phyloP scores from a whole-genome alignment of 441 rosid genomes.

The Mallotus japonicus region DNA sequence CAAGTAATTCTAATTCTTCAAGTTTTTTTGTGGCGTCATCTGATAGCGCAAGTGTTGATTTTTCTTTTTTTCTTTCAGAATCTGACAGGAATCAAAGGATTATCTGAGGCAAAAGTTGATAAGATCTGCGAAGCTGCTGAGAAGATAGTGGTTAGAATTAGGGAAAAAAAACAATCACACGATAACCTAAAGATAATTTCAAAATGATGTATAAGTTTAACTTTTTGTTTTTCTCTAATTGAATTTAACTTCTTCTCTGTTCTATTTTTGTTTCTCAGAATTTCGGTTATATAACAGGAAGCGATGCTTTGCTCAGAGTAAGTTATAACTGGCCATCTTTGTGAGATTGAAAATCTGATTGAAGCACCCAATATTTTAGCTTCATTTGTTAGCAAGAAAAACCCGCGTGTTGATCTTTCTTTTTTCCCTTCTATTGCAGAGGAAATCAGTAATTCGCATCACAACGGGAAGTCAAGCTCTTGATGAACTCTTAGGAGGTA shows the following conservation, averaged over 20 bases:
- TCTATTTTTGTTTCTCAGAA: constrained; percentile 40
- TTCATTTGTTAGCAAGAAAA: not conserved
- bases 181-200: not conserved
- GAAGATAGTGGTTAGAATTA: constrained; percentile 73
- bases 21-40: not conserved
- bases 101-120: constrained; percentile 94
- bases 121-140: constrained; percentile 98
- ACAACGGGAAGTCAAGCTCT: constrained; percentile 95
- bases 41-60: not conserved
- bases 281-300: constrained; percentile 74
- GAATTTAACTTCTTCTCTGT: not conserved
- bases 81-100: constrained; percentile 93
- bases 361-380: not conserved
- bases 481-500: constrained; percentile 83
- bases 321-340: constrained; percentile 22
- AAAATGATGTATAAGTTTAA: not conserved
- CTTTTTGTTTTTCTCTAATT: not conserved
- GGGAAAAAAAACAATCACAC: not conserved
- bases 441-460: constrained; percentile 69
- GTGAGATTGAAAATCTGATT: not conserved
- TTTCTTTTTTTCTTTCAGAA: constrained; percentile 40
- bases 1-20: not conserved
- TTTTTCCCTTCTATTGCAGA: constrained; percentile 36
- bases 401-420: constrained; percentile 2
- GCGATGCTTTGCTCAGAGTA: constrained; percentile 85